A percentile compares a stretch with the other conserved stretches of the same genome.
phyloP scores from a whole-genome alignment of 192 early-diverging fungal species.

The Ramicandelaber brevisporus region DNA sequence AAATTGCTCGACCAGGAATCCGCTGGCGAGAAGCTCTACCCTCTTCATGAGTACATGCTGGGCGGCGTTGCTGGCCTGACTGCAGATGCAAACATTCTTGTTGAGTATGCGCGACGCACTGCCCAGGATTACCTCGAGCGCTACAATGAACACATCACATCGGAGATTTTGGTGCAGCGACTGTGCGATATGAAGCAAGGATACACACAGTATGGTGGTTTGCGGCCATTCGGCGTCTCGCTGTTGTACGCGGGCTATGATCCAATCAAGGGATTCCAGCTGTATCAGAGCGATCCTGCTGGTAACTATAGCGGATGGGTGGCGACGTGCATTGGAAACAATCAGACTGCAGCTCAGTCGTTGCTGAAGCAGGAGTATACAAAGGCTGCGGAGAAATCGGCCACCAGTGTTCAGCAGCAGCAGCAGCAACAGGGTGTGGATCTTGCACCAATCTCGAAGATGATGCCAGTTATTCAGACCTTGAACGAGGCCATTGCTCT shows the following conservation, averaged over 20 bases:
- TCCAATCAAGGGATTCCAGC: constrained; percentile 71
- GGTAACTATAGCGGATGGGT: constrained; percentile 99
- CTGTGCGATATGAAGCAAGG: constrained; percentile 96
- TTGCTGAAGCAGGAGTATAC: constrained; percentile 87
- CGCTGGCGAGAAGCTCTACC: constrained; percentile 87
- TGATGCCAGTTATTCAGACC: too few species aligned
- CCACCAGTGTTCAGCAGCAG: too few species aligned
- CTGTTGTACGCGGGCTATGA: constrained; percentile 95
- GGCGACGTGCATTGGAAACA: constrained; percentile 92
- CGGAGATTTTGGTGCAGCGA: constrained; percentile 82
- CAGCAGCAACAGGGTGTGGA: too few species aligned
- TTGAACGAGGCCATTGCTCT: constrained; percentile 76
- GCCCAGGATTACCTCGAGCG: constrained; percentile 71
- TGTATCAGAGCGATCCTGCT: constrained; percentile 94
- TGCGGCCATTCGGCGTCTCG: constrained; percentile 96
- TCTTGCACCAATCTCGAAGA: too few species aligned
- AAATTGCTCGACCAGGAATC: constrained; percentile 73
- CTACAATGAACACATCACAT: constrained; percentile 82
- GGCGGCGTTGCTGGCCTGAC: constrained; percentile 93
- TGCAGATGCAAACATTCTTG: constrained; percentile 86
- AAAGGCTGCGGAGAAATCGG: constrained; percentile 1
- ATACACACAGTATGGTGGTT: constrained; percentile 93
- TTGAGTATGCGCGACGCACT: constrained; percentile 60
- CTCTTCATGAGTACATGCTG: constrained; percentile 76
- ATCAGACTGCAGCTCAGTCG: constrained; percentile 68